These are phyloP conservation scores for Blastocystis sp. DNA, from an alignment of 352 stramenopile genomes.

Conservation along the genomic window DNA sequence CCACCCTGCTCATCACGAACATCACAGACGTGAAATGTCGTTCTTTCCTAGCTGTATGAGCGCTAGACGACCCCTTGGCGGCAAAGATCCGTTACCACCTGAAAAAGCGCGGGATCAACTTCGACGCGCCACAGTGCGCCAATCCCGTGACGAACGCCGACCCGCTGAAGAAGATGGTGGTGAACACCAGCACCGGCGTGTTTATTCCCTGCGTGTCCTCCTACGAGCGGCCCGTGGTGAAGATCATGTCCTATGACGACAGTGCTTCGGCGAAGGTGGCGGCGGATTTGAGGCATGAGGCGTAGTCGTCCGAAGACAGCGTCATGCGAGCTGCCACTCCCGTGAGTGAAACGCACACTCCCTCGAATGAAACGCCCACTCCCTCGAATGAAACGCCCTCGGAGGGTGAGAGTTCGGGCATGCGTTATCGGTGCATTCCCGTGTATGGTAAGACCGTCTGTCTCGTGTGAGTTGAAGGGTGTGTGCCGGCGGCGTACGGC, in stretches of 20 bases:
- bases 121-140: constrained; percentile 73
- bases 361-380: background rate
- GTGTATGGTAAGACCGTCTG: constrained; percentile 81
- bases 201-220: constrained; percentile 79
- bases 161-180: constrained; percentile 47
- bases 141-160: constrained; percentile 12
- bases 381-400: too few species aligned
- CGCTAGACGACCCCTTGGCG: constrained; percentile 85
- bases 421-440: constrained; percentile 90
- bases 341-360: background rate
- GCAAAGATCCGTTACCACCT: constrained; percentile 90
- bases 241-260: constrained; percentile 88
- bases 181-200: constrained; percentile 12
- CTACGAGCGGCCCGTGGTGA: constrained; percentile 91
- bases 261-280: constrained; percentile 19
- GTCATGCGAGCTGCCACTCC: too few species aligned
- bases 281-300: constrained; percentile 77
- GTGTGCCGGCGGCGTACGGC: constrained; percentile 91
- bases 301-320: constrained; percentile 72
- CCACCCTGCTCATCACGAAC: constrained; percentile 89
- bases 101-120: constrained; percentile 79
- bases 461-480: background rate
- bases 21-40: constrained; percentile 82
- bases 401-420: constrained; percentile 78
- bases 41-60: background rate